Conservation (phyloP, 331 rosid species). For the Cydonia oblonga region DNA sequence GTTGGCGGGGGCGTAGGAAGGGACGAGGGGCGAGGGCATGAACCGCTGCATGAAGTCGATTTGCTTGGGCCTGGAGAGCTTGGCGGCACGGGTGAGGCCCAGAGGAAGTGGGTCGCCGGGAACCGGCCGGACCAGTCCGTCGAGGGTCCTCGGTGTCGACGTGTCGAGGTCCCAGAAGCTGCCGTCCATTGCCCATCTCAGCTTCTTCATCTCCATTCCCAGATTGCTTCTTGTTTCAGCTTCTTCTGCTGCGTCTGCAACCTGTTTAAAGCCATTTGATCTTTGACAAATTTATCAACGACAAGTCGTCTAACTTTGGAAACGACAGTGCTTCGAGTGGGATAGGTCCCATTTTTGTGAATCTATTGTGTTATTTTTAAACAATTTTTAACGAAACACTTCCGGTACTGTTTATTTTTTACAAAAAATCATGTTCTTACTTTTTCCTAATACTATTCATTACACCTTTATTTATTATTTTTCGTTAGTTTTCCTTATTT, state of each 20-base stretch:
- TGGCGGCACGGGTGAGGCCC: slow-evolving; percentile 57
- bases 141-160: slow-evolving; percentile 64
- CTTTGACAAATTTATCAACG: not conserved
- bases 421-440: too few species aligned
- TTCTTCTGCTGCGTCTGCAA: not conserved
- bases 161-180: slow-evolving; percentile 72
- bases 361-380: too few species aligned
- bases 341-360: too few species aligned
- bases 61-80: slow-evolving; percentile 67
- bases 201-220: slow-evolving; percentile 46
- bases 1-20: slow-evolving; percentile 29
- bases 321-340: not conserved
- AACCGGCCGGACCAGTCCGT: slow-evolving; percentile 49
- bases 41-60: slow-evolving; percentile 75
- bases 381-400: too few species aligned
- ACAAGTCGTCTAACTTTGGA: not conserved
- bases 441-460: too few species aligned
- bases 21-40: slow-evolving; percentile 54
- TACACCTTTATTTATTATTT: too few species aligned
- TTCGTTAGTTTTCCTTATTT: too few species aligned
- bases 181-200: slow-evolving; percentile 87
- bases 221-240: not conserved
- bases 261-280: not conserved
- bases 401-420: too few species aligned
- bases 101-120: slow-evolving; percentile 58